Base-by-base conservation (phyloP, 768 basidiomycete species). In the Hortiboletus campestris region DNA sequence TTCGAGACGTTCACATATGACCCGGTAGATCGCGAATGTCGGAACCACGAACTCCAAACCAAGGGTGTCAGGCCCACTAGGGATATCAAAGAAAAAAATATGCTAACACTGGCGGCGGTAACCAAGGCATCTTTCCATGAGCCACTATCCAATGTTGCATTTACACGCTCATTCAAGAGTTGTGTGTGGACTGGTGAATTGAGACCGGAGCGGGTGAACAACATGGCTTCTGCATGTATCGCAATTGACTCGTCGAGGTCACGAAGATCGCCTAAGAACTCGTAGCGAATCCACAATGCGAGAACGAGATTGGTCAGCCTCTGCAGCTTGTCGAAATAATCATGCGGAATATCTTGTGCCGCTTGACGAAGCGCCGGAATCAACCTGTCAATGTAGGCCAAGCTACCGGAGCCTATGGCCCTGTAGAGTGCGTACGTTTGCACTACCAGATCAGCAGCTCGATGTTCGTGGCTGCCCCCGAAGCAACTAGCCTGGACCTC, bases 161-260 rank as follows among this genome's bases (percentile, higher is more conserved):
- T 45, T 3, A 19, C 35, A 43, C 51, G 45, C 28, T 19, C 42
- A 8, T 1, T 29, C 51, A 52, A 10, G 28, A 45, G 19, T 8
- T 16, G 36, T 16, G n/a, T 14, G 39, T 13, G 25, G 13, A 28
- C 29, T 4, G 14, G 12, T 20, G 34, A 46, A 22, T 35, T 8
- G 13, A 16, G 35, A 8, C 2, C 4, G 12, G 1, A 32, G 17
- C 16, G 31, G 25, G 32, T 8, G 16, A 42, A 25, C 12, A 4
- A 39, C 14, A 48, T 35, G 11, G 40, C 22, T 47, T 35, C n/a
- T 35, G 28, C 9, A 3, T 48, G 16, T 11, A 5, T 34, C 2
- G 29, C 22, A 31, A 46, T 64, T 9, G 67, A 63, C 44, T 63
- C 58, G 14, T 67, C 51, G 13, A 69, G 50, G 40, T 62, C 57